Evolutionary conservation across 306 rosid genomes (phyloP), one percentile per base, ranked within the genome.

Genomic region (Trifolium subterraneum): DNA sequence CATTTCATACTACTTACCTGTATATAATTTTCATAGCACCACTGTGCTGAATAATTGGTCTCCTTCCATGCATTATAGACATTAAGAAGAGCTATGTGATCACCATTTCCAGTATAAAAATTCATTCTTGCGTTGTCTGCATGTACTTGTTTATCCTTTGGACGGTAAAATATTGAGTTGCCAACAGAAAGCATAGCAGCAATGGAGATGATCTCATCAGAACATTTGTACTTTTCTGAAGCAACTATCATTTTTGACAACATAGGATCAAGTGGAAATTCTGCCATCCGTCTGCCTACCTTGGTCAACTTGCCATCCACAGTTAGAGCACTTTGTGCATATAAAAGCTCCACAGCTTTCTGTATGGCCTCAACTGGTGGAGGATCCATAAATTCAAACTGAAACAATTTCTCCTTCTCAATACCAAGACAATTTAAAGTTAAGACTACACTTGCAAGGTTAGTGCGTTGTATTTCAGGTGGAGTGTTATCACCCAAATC

Each of bases 1-100:
- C 88, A 97, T 83, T 91, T 93, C 97, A 93, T 93, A 79, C 97
- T 91, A 80, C 97, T 89, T 64, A 91, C 93, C 96, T 90, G 98
- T 72, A 93, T 88, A 72, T 89, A 91, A 68, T 89, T 93, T 64
- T 93, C 98, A 31, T 82, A 93, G 76, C 98, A 91, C 98, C 98
- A 93, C 38, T 91, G 98, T 11, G 93, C 84, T 55, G 98, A 93
- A 86, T 73, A 93, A 82, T 91, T 91, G 36, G 91, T 88, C 87
- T 93, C 98, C 83, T 86, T 93, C 98, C 98, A 93, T 18, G 97
- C 87, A 82, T 61, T 84, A 79, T 84, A 93, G n/a, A 90, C 98
- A 93, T 90, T 90, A 19, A 93, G 81, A 83, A 85, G 76, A 73
- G 98, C 93, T 22, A 91, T 70, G 83, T 93, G 98, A 64, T 93